Evolutionary conservation across 371 early-diverging fungal species (phyloP).

Genomic region (Apophysomyces sp.): DNA sequence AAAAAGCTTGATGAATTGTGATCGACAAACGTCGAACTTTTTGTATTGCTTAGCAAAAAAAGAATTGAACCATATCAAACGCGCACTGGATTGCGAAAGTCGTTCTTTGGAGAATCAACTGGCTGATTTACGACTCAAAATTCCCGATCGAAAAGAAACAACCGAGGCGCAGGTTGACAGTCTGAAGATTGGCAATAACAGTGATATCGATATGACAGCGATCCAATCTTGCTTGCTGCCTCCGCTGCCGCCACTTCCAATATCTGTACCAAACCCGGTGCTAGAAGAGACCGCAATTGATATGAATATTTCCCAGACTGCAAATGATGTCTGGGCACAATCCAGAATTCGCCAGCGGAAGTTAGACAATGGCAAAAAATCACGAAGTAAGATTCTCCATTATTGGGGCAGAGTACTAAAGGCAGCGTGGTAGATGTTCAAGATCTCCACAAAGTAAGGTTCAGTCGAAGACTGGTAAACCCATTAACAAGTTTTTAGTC

Average conservation of each 20-base stretch:
- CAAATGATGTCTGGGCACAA: conserved; percentile 33
- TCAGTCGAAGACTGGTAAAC: neutral
- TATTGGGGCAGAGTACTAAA: neutral
- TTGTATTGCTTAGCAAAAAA: conserved; percentile 22
- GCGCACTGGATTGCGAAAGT: conserved; percentile 35
- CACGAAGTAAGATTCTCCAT: conserved; percentile 12
- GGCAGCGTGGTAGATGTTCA: conserved; percentile 16
- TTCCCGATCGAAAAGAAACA: conserved; percentile 4
- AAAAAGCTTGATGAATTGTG: neutral
- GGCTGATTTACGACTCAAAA: conserved; percentile 24
- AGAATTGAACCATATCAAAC: conserved; percentile 28
- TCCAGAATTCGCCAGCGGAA: conserved; percentile 33
- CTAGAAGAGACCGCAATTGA: conserved; percentile 24
- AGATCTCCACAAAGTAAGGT: conserved; percentile 36
- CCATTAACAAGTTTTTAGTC: conserved; percentile 1
- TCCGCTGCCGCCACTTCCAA: too few relatives aligned
- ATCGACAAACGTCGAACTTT: neutral
- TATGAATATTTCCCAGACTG: conserved; percentile 13
- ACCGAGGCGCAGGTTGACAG: too few relatives aligned
- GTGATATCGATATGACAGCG: too few relatives aligned
- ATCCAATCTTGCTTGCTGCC: too few relatives aligned
- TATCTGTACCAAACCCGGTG: too few relatives aligned
- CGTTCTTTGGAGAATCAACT: conserved; percentile 31
- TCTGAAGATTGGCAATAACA: too few relatives aligned
- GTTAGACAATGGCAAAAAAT: conserved; percentile 23